Evolutionary conservation across 257 asterid genomes (phyloP).

Genomic region (Przewalskia tangutica): DNA sequence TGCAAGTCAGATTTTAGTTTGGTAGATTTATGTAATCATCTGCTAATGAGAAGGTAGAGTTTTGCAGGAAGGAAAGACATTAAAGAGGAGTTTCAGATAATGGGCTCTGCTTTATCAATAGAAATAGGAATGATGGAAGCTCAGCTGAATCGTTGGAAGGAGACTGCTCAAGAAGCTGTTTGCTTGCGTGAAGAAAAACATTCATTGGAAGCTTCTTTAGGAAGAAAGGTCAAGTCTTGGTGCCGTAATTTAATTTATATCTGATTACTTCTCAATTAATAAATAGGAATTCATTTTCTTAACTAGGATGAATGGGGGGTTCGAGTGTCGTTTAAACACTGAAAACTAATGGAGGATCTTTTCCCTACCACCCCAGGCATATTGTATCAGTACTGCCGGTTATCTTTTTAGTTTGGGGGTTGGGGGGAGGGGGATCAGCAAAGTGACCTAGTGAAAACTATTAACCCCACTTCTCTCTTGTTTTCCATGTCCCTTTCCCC

Average conservation of each 20-base stretch:
- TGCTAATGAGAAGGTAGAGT: conserved; percentile 12
- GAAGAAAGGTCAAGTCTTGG: conserved; percentile 43
- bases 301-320: background rate
- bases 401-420: background rate
- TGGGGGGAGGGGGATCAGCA: background rate
- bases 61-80: conserved; percentile 71
- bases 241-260: background rate
- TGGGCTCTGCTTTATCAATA: conserved; percentile 84
- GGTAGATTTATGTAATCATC: conserved; percentile 11
- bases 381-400: background rate
- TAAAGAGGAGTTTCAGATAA: conserved; percentile 80
- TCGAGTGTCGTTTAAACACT: too few species aligned
- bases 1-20: conserved; percentile 11
- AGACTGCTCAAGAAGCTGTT: conserved; percentile 72
- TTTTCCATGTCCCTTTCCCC: background rate
- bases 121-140: conserved; percentile 82
- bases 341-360: background rate
- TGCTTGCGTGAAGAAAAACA: conserved; percentile 65
- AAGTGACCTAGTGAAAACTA: background rate
- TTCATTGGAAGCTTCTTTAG: conserved; percentile 47
- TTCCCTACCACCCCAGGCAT: background rate
- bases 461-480: background rate
- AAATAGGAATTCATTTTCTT: background rate
- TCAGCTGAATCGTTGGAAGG: conserved; percentile 78
- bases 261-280: background rate